Base-by-base conservation (phyloP, 495 filamentous ascomycete genomes). In the Halenospora varia region DNA sequence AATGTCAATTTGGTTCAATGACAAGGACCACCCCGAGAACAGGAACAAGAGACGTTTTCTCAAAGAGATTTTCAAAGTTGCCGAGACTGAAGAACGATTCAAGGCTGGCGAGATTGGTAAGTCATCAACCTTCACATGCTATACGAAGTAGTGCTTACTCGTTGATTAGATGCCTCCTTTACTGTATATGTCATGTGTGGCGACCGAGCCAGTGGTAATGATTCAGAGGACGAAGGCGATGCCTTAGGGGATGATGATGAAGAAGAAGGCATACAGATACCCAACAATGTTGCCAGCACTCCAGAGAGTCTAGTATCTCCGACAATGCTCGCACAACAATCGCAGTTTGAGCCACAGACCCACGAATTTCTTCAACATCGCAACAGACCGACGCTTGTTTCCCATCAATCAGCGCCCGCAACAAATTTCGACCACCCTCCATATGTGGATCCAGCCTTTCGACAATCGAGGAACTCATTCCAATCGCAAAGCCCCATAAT, bases 51-150 rank as follows among this genome's bases (percentile, higher is more conserved):
- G 63, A 53, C 57, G 69, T 1, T 75, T 66, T 19, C 53, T 90
- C 18, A 82, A 83, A 56, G 85, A 88, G 65, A 81, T 89, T 3
- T 89, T 87, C 66, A 81, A 79, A 53, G 78, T 89, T 18, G 84
- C 87, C 19, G 74, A 75, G 50, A 70, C 73, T 61, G 84, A 90
- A 65, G 86, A 89, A 60, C 70, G 76, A 10, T 88, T 73, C 59
- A 70, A 76, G 44, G 76, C 80, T 47, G 78, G 79, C 15, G 78
- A 85, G 59, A 79, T 87, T 24, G 83, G 86, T 88, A 70, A 63
- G 82, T 56, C 41, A 9, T 41, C 9, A 8, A 40, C 25, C 17
- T 20, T 57, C 13, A 42, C 6, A 20, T 3, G 13, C 10, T 40
- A 15, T 17, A 17, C 24, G 29, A 2, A 2, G 4, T 23, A 4